These are phyloP conservation scores for Leccinum variicolor DNA, from an alignment of 768 basidiomycete species.

Conservation along the genomic window DNA sequence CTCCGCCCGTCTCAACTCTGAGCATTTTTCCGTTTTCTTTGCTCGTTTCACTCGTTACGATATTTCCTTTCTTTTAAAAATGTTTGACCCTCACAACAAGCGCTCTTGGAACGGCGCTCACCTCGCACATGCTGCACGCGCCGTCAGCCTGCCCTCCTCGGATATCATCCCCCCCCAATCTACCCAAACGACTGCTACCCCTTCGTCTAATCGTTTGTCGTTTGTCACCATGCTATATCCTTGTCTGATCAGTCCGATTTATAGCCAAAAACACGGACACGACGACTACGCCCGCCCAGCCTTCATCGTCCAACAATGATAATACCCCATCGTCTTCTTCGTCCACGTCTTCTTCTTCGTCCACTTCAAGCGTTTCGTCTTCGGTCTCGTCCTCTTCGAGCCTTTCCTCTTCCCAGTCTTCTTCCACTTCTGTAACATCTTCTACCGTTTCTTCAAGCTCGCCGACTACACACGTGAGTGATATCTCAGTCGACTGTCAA, in stretches of 20 bases:
- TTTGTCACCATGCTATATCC: background rate
- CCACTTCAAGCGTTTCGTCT: slow-evolving; percentile 7
- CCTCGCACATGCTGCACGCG: slow-evolving; percentile 10
- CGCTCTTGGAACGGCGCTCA: slow-evolving; percentile 11
- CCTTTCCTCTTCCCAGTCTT: background rate
- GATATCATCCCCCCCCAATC: background rate
- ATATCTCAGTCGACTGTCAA: background rate
- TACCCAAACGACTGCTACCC: background rate
- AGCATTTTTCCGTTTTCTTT: background rate
- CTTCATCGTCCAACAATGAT: background rate
- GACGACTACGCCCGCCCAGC: background rate
- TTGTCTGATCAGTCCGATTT: background rate
- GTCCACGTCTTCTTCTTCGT: background rate
- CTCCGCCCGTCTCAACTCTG: background rate
- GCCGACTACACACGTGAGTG: slow-evolving; percentile 18
- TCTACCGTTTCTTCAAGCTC: slow-evolving; percentile 5
- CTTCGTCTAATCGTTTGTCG: background rate
- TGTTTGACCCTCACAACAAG: slow-evolving; percentile 17
- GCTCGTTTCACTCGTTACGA: slow-evolving; percentile 24
- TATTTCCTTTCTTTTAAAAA: slow-evolving; percentile 3
- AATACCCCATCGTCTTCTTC: slow-evolving; percentile 15
- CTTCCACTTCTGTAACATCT: slow-evolving; percentile 3
- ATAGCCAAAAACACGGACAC: slow-evolving; percentile 1
- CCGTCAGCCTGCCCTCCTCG: background rate
- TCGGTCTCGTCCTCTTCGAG: slow-evolving; percentile 3